Evolutionary conservation across 202 grass and related monocot genomes (phyloP), one percentile per base, ranked within the genome.

Genomic region (Brachypodium distachyon): DNA sequence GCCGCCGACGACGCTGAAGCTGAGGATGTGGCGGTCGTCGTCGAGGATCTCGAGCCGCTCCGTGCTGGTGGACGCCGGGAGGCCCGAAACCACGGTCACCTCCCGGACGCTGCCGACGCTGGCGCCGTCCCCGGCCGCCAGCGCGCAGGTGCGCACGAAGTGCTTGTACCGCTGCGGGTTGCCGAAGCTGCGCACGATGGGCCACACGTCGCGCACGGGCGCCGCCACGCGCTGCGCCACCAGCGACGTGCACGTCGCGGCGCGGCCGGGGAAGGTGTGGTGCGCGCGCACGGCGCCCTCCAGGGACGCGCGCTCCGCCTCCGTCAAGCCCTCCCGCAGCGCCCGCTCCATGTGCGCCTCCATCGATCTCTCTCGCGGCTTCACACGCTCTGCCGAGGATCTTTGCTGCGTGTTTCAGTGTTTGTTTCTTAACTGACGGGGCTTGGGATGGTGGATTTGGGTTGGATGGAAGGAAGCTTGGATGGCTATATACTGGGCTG

Each of bases 31-130:
- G 25, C 78, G 86, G 23, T 91, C 74, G 73, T 97, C 88, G 81
- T 97, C 93, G 51, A 97, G 82, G 79, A 97, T 97, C 93, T 97
- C 94, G 50, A 97, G 86, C 16, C 94, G 86, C 86, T 97, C 94
- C 3, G 91, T 91, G 74, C 90, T 93, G 57, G 78, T 89, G 44
- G 94, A 97, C 0, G 90, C 90, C 5, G 94, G 93, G 53, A 97
- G 83, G n/a, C 94, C 94, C 0, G 94, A 97, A 2, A 97, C 71
- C 44, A 97, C 88, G 60, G 88, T 81, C 54, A 97, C 94, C 72
- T 97, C 94, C 7, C 94, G 76, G 32, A 97, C 86, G 81, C 90
- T 97, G 12, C 94, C 94, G 4, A 97, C 94, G 43, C 74, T 68
- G 34, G 77, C 72, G 40, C 94, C 88, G 68, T 93, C 94, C 5